These are phyloP conservation scores for Antitrichia curtipendula DNA, from an alignment of 225 moss, liverwort and hornwort genomes.

Conservation along the genomic window DNA sequence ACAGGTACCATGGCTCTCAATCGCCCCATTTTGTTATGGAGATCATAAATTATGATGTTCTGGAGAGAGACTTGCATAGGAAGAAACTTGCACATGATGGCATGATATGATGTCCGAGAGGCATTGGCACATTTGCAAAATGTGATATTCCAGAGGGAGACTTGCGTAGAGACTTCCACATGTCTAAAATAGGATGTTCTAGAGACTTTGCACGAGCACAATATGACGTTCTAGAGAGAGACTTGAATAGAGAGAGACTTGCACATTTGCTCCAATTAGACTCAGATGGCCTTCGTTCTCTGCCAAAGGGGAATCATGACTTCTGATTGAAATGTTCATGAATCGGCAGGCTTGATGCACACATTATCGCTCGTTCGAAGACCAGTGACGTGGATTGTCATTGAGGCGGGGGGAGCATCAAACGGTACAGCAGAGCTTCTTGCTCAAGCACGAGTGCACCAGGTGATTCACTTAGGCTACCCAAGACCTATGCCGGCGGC, in stretches of 20 bases:
- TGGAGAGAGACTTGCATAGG: not conserved
- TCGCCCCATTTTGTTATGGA: not conserved
- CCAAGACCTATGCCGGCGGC: slow-evolving; percentile 37
- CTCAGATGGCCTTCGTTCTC: not conserved
- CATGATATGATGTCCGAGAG: not conserved
- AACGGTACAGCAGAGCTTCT: slow-evolving; percentile 46
- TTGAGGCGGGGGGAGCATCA: slow-evolving; percentile 69
- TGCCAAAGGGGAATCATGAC: not conserved
- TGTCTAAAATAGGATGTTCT: not conserved
- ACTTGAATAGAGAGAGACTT: not conserved
- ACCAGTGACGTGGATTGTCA: slow-evolving; percentile 74
- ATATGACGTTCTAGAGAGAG: not conserved
- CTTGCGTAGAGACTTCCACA: not conserved
- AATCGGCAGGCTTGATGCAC: slow-evolving; percentile 51
- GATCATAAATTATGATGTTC: not conserved
- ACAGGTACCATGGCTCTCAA: slow-evolving; percentile 9
- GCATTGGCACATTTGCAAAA: not conserved
- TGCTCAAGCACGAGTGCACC: slow-evolving; percentile 39
- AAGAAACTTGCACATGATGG: not conserved
- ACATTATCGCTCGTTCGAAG: slow-evolving; percentile 61
- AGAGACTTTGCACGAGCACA: not conserved
- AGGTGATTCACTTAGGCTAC: slow-evolving; percentile 41
- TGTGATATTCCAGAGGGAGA: not conserved
- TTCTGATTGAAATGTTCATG: not conserved
- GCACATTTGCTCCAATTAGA: not conserved